Evolutionary conservation across 345 rosid genomes (phyloP).

Genomic region (Eucalyptus sp.): DNA sequence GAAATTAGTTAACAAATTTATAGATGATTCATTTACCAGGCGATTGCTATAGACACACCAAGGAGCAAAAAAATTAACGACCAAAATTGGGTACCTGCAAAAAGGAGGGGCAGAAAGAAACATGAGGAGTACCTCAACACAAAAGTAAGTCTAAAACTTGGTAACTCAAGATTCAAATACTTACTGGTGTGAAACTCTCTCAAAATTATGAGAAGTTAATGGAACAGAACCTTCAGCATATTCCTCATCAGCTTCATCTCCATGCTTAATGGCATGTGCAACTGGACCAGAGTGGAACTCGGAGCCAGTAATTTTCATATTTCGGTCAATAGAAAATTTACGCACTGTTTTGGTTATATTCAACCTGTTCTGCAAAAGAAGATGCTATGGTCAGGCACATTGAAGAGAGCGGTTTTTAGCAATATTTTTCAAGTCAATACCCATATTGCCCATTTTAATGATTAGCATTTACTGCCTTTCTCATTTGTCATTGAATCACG

Average conservation of each 20-base stretch:
- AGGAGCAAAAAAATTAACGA: conserved; percentile 91
- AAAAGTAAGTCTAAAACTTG: not conserved
- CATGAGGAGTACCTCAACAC: not conserved
- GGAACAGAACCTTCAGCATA: conserved; percentile 49
- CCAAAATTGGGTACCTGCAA: conserved; percentile 79
- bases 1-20: not conserved
- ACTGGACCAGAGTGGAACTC: conserved; percentile 71
- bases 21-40: conserved; percentile 41
- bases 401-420: not conserved
- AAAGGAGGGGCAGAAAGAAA: not conserved
- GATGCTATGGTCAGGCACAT: conserved; percentile 5
- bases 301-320: conserved; percentile 73
- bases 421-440: not conserved
- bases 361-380: conserved; percentile 85
- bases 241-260: conserved; percentile 64
- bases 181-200: conserved; percentile 62
- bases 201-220: conserved; percentile 55
- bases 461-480: not conserved
- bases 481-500: not conserved
- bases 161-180: conserved; percentile 1
- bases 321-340: conserved; percentile 76
- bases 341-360: conserved; percentile 92
- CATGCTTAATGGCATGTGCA: conserved; percentile 58
- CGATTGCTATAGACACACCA: conserved; percentile 98
- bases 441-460: not conserved